These are phyloP conservation scores for Neocallimastix lanati DNA, from an alignment of 192 early-diverging fungal species.

Conservation along the genomic window DNA sequence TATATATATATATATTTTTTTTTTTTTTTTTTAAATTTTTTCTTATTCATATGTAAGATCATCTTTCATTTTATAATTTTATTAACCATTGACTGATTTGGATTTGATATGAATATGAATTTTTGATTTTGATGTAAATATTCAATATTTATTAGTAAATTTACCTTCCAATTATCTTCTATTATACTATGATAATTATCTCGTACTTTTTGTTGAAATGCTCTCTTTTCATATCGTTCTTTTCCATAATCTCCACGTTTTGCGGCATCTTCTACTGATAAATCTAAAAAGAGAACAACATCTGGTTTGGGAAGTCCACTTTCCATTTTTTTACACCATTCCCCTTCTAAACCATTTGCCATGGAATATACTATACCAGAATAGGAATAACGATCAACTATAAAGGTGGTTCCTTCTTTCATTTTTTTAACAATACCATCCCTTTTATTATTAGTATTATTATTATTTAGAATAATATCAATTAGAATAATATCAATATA, in stretches of 20 bases:
- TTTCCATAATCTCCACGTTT: conserved; percentile 71
- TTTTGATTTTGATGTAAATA: too few species aligned
- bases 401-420: conserved; percentile 44
- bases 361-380: conserved; percentile 85
- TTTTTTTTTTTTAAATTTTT: too few species aligned
- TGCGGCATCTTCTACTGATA: conserved; percentile 53
- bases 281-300: conserved; percentile 71
- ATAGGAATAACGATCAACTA: conserved; percentile 90
- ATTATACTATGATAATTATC: conserved; percentile 43
- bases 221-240: conserved; percentile 76
- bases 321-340: conserved; percentile 83
- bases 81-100: too few species aligned
- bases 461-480: too few species aligned
- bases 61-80: too few species aligned
- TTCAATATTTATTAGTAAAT: too few species aligned
- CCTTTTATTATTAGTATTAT: too few species aligned
- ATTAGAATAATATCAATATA: too few species aligned
- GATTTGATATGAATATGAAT: too few species aligned
- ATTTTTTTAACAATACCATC: conserved; percentile 21
- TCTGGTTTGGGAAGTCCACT: conserved; percentile 70
- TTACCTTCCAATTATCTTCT: conserved; percentile 6
- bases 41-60: too few species aligned
- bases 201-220: conserved; percentile 64
- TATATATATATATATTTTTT: too few species aligned
- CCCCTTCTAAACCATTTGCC: conserved; percentile 66